Evolutionary conservation across 2,329 filamentous ascomycete species (phyloP).

Genomic region (Niveomyces coronatus): DNA sequence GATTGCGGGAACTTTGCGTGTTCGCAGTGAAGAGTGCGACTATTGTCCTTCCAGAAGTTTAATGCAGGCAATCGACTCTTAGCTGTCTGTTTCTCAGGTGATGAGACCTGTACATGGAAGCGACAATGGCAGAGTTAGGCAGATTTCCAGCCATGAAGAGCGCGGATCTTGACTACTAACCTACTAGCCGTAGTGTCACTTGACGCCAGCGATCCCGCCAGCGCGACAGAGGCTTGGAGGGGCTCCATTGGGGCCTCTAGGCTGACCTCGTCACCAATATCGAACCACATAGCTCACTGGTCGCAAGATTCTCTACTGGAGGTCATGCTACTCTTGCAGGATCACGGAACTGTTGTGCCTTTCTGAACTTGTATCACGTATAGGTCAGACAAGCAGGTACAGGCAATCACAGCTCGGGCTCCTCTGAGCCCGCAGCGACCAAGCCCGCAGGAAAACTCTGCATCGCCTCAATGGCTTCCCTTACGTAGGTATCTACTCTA

Average conservation of each 20-base stretch:
- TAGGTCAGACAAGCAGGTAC: slow-evolving; percentile 3
- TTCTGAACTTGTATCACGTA: too few species aligned
- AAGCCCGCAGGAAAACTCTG: slow-evolving; percentile 7
- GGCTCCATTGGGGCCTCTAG: slow-evolving; percentile 8
- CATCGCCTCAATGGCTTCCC: slow-evolving; percentile 8
- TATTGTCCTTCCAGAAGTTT: too few species aligned
- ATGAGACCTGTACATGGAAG: too few species aligned
- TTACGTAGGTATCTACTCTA: too few species aligned
- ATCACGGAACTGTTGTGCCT: slow-evolving; percentile 5
- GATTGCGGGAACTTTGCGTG: neutral
- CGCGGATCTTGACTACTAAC: too few species aligned
- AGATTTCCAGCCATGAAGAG: too few species aligned
- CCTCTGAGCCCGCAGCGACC: slow-evolving; percentile 10
- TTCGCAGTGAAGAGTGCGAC: too few species aligned
- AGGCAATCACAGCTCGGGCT: slow-evolving; percentile 4
- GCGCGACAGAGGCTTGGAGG: slow-evolving; percentile 5
- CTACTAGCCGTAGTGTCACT: too few species aligned
- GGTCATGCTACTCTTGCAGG: slow-evolving; percentile 1
- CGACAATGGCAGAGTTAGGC: too few species aligned
- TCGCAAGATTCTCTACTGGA: slow-evolving; percentile 3
- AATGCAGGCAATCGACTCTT: too few species aligned
- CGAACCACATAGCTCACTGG: slow-evolving; percentile 7
- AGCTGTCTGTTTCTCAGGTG: too few species aligned
- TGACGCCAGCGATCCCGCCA: slow-evolving; percentile 5
- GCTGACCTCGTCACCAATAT: slow-evolving; percentile 10